Evolutionary conservation across 331 rosid genomes (phyloP).

Genomic region (Acacia pycnantha): DNA sequence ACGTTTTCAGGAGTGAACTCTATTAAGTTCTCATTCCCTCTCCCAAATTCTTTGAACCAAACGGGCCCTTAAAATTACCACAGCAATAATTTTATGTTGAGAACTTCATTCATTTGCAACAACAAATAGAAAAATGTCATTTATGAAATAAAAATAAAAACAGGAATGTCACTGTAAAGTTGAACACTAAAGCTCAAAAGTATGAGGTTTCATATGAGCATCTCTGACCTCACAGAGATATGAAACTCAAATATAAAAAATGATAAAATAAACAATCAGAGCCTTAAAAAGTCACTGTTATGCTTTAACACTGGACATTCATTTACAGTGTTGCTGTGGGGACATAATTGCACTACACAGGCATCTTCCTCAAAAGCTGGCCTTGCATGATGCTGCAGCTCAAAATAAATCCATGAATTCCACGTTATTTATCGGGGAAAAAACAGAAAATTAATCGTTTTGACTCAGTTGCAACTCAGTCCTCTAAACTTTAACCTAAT

Average conservation of each 20-base stretch:
- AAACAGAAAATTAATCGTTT: too few species aligned
- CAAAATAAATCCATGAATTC: not conserved
- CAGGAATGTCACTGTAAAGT: not conserved
- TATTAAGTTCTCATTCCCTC: too few species aligned
- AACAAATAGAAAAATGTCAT: not conserved
- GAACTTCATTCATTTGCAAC: not conserved
- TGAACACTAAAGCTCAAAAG: not conserved
- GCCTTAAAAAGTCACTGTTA: not conserved
- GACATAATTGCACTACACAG: slow-evolving; percentile 39
- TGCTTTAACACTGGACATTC: not conserved
- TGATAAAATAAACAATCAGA: not conserved
- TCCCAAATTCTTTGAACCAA: too few species aligned
- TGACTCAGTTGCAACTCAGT: not conserved
- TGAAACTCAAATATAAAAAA: not conserved
- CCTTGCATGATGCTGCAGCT: slow-evolving; percentile 61
- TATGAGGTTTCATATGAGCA: not conserved
- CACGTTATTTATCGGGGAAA: not conserved
- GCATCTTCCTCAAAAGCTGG: slow-evolving; percentile 71
- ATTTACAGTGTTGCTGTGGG: not conserved
- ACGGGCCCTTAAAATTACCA: too few species aligned
- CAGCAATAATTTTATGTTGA: not conserved
- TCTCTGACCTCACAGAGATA: not conserved
- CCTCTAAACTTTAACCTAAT: too few species aligned
- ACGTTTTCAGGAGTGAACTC: too few species aligned
- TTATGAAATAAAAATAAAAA: not conserved